Evolutionary conservation across 306 rosid species (phyloP).

Genomic region (Prunus mira): DNA sequence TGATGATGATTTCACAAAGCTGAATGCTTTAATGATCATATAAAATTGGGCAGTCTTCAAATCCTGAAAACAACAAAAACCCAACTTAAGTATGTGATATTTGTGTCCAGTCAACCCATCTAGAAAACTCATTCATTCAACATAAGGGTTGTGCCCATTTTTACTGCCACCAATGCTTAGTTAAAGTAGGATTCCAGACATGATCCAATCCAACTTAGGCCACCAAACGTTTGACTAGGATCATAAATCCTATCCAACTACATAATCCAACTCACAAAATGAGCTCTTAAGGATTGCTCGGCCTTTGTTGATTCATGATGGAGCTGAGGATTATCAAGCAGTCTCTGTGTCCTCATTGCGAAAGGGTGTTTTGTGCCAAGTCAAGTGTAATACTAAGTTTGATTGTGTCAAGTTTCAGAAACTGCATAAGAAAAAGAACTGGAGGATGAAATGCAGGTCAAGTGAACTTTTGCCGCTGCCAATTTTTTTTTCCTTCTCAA

Average conservation of each 20-base stretch:
- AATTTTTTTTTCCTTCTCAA: not conserved
- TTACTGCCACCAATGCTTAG: conserved; percentile 45
- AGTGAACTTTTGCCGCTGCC: conserved; percentile 15
- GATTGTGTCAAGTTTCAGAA: conserved; percentile 34
- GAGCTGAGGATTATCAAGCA: not conserved
- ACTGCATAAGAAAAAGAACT: conserved; percentile 29
- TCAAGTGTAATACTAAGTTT: conserved; percentile 24
- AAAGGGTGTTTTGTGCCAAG: conserved; percentile 47
- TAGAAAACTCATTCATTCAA: conserved; percentile 21
- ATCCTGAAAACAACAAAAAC: not conserved
- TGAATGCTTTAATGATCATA: too few species aligned
- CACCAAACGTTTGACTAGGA: too few species aligned
- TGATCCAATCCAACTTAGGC: too few species aligned
- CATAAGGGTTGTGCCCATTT: conserved; percentile 43
- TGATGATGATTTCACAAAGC: too few species aligned
- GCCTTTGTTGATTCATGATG: conserved; percentile 32
- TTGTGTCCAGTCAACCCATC: conserved; percentile 25
- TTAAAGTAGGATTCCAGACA: conserved; percentile 28
- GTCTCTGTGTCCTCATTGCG: conserved; percentile 41
- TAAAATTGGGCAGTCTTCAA: not conserved
- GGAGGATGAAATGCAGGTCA: conserved; percentile 37
- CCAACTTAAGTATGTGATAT: conserved; percentile 20
- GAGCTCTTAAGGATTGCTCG: conserved; percentile 46
- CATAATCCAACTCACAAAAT: conserved; percentile 20
- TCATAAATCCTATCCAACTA: too few species aligned